Conservation (phyloP, 2,329 filamentous ascomycete species). For the Fragosphaeria purpurea region DNA sequence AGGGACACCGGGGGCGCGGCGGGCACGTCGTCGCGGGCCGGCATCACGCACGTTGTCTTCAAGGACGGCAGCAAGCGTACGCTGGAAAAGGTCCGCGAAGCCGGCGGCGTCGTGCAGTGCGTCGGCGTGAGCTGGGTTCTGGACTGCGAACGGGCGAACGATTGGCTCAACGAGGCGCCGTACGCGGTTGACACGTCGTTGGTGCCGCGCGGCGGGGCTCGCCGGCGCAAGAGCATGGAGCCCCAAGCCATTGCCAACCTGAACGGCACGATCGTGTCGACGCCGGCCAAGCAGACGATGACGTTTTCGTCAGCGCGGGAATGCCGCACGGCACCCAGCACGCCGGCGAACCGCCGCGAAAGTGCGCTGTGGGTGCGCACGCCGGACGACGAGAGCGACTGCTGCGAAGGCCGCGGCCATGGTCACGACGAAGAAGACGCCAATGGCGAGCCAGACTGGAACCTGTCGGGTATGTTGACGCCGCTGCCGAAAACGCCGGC, state of each 20-base stretch:
- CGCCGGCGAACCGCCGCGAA: conserved; percentile 41
- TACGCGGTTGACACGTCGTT: conserved; percentile 60
- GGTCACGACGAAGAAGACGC: conserved; percentile 19
- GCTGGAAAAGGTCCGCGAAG: conserved; percentile 67
- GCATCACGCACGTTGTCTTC: conserved; percentile 81
- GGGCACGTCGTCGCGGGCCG: conserved; percentile 39
- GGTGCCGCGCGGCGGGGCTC: conserved; percentile 58
- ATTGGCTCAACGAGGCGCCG: conserved; percentile 63
- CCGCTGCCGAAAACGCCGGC: conserved; percentile 50
- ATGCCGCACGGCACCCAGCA: conserved; percentile 32
- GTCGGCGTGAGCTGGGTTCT: conserved; percentile 84
- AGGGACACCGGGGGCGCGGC: conserved; percentile 15
- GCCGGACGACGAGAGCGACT: conserved; percentile 30
- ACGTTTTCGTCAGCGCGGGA: conserved; percentile 22
- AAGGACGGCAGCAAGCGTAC: conserved; percentile 78
- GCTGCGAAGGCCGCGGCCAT: neutral
- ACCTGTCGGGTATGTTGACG: conserved; percentile 31
- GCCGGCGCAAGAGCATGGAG: conserved; percentile 74
- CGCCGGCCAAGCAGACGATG: conserved; percentile 22
- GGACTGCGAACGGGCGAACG: conserved; percentile 68
- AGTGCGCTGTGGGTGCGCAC: conserved; percentile 47
- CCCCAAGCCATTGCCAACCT: conserved; percentile 58
- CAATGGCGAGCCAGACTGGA: conserved; percentile 23
- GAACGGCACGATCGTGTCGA: conserved; percentile 52
- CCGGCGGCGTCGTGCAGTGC: conserved; percentile 66